Evolutionary conservation across 352 stramenopile genomes (phyloP).

Genomic region (Phytophthora syringae): DNA sequence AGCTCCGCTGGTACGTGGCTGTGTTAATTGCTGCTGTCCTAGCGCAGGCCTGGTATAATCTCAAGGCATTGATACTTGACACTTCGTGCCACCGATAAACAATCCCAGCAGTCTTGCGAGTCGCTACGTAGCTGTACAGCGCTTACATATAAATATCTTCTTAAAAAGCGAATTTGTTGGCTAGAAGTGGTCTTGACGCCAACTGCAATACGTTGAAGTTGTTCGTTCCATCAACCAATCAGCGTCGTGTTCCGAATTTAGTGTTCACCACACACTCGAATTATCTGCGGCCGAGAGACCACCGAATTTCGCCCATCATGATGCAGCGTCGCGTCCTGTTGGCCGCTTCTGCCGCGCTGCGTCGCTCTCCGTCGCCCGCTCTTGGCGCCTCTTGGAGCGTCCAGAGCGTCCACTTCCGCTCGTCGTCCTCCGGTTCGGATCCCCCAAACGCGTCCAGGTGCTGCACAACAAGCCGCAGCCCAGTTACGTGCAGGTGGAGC

Average conservation of each 20-base stretch:
- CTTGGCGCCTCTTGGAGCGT: background rate
- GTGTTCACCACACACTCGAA: background rate
- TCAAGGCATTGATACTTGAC: too few relatives aligned
- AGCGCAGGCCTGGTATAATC: too few relatives aligned
- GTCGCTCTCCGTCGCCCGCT: slow-evolving; percentile 7
- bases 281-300: slow-evolving; percentile 15
- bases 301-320: slow-evolving; percentile 26
- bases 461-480: slow-evolving; percentile 61
- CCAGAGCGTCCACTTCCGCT: slow-evolving; percentile 2
- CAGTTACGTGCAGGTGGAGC: slow-evolving; percentile 73
- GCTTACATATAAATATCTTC: too few relatives aligned
- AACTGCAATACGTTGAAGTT: background rate
- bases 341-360: slow-evolving; percentile 18
- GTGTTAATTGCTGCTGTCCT: too few relatives aligned
- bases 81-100: too few relatives aligned
- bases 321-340: slow-evolving; percentile 22
- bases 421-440: slow-evolving; percentile 10
- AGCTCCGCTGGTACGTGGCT: too few relatives aligned
- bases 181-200: too few relatives aligned
- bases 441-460: slow-evolving; percentile 55
- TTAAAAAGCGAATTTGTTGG: too few relatives aligned
- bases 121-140: background rate
- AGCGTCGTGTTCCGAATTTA: background rate
- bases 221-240: background rate
- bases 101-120: background rate